These are phyloP conservation scores for Suhomyces pyralidae DNA, from an alignment of 805 yeast genomes.

Conservation along the genomic window DNA sequence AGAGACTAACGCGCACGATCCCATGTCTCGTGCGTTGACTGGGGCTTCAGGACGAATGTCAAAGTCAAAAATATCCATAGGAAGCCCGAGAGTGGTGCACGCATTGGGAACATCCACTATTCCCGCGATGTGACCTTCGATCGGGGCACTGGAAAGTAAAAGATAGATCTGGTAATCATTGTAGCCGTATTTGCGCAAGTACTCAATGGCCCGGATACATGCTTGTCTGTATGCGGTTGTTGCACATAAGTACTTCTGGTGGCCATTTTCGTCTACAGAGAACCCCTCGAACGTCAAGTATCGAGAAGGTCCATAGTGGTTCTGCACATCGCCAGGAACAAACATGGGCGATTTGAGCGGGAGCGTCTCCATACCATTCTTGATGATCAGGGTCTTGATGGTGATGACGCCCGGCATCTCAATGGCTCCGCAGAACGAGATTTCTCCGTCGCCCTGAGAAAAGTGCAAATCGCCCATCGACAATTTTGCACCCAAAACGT, in stretches of 20 bases:
- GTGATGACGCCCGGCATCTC: slow-evolving; percentile 52
- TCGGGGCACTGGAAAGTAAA: neutral
- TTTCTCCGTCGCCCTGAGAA: slow-evolving; percentile 54
- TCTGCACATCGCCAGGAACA: slow-evolving; percentile 48
- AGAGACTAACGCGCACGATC: slow-evolving; percentile 37
- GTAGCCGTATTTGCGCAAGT: slow-evolving; percentile 48
- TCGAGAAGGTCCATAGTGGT: slow-evolving; percentile 47
- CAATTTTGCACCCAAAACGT: slow-evolving; percentile 46
- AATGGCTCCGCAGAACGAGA: slow-evolving; percentile 53
- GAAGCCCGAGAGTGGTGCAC: slow-evolving; percentile 49
- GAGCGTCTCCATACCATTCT: slow-evolving; percentile 40
- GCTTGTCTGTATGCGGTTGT: slow-evolving; percentile 53
- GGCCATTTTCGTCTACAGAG: slow-evolving; percentile 48
- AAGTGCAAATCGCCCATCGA: slow-evolving; percentile 51
- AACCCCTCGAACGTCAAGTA: slow-evolving; percentile 53
- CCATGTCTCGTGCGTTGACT: slow-evolving; percentile 25
- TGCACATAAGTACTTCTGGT: slow-evolving; percentile 44
- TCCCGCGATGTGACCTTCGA: slow-evolving; percentile 46
- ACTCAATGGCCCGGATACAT: slow-evolving; percentile 48
- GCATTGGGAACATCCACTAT: slow-evolving; percentile 53
- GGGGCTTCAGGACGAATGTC: slow-evolving; percentile 42
- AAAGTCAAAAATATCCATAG: slow-evolving; percentile 51
- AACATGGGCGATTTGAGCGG: slow-evolving; percentile 46
- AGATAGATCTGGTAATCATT: slow-evolving; percentile 46
- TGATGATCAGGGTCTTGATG: slow-evolving; percentile 38